Conservation (phyloP, 148 eudicot species). For the Nyssa sinensis region DNA sequence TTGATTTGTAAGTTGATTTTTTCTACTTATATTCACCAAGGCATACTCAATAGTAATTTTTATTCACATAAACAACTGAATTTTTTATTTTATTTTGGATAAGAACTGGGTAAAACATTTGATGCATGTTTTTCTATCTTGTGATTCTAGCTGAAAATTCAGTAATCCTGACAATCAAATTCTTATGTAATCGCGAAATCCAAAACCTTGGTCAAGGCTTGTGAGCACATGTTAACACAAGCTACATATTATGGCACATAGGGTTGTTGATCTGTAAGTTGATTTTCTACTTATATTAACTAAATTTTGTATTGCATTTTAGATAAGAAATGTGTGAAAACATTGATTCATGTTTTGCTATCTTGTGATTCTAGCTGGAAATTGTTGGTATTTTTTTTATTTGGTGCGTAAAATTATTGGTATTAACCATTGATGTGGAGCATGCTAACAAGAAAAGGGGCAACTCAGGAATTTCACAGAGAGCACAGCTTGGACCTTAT, state of each 20-base stretch:
- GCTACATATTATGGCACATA: neutral
- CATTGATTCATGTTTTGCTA: neutral
- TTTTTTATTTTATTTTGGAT: neutral
- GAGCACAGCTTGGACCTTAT: too few species aligned
- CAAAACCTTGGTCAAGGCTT: too few species aligned
- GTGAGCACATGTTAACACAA: neutral
- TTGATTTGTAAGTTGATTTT: neutral
- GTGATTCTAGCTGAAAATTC: neutral
- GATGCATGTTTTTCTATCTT: too few species aligned
- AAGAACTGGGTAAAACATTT: too few species aligned
- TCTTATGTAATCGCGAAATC: neutral
- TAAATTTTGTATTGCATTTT: neutral
- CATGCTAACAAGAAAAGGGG: too few species aligned
- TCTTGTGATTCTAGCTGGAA: neutral
- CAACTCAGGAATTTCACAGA: too few species aligned
- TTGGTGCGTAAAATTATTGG: too few species aligned
- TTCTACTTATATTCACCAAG: too few species aligned
- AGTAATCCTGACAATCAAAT: neutral
- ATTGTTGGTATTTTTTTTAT: neutral
- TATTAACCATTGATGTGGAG: too few species aligned
- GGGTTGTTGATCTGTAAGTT: neutral
- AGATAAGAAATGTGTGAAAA: neutral
- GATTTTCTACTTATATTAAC: neutral
- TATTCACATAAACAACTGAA: neutral
- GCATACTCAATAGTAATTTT: neutral